Evolutionary conservation across 805 yeast genomes (phyloP).

Genomic region (Kockiozyma suomiensis): DNA sequence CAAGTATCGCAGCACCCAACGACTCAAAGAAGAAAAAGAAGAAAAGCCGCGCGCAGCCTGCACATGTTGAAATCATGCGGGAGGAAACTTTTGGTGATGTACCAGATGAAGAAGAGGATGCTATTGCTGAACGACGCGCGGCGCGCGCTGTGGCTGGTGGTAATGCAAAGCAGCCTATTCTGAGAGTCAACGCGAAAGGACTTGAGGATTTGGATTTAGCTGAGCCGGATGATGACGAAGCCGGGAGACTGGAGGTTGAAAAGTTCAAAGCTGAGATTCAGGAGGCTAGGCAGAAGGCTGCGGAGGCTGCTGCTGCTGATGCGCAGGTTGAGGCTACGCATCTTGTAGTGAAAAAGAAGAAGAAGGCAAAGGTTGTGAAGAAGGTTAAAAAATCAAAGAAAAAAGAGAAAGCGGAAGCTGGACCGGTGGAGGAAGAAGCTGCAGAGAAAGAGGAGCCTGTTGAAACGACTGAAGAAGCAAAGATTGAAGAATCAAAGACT

Average conservation of each 20-base stretch:
- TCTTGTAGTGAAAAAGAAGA: slow-evolving; percentile 30
- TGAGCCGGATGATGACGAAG: slow-evolving; percentile 27
- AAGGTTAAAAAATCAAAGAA: slow-evolving; percentile 26
- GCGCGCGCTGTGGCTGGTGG: neutral
- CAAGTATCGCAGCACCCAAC: slow-evolving; percentile 19
- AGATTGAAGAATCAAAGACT: neutral
- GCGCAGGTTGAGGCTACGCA: slow-evolving; percentile 22
- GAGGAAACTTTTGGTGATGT: slow-evolving; percentile 34
- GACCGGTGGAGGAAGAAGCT: neutral
- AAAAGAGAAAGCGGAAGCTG: slow-evolving; percentile 11
- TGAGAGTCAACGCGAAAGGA: slow-evolving; percentile 32
- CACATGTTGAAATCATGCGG: slow-evolving; percentile 24
- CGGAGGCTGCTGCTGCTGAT: slow-evolving; percentile 25
- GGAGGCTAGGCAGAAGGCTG: slow-evolving; percentile 26
- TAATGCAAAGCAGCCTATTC: slow-evolving; percentile 3
- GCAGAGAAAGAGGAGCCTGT: neutral
- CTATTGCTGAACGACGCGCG: neutral
- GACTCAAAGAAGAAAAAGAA: slow-evolving; percentile 26
- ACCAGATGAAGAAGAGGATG: slow-evolving; percentile 11
- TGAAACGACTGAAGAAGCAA: neutral
- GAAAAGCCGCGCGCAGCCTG: slow-evolving; percentile 20
- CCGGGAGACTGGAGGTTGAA: slow-evolving; percentile 29
- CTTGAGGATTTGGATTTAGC: slow-evolving; percentile 30
- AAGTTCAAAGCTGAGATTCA: slow-evolving; percentile 28
- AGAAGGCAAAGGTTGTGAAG: slow-evolving; percentile 28